Percentiles rank a stretch among this genome's conserved stretches.
These are phyloP conservation scores for Talaromyces thailandensis DNA, from an alignment of 495 filamentous ascomycete species.

Conservation along the genomic window DNA sequence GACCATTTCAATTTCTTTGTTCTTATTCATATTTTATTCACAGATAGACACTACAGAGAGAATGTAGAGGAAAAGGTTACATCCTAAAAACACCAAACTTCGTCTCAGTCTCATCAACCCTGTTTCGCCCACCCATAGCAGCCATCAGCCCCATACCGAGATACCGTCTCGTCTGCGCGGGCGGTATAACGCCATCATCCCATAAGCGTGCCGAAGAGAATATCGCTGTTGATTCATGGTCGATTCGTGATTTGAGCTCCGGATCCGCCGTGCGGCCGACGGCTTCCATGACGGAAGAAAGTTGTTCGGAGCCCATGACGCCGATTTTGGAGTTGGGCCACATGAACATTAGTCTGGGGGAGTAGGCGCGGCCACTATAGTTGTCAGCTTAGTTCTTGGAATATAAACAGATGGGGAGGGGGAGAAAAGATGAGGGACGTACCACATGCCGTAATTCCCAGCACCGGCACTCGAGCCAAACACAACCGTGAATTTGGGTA, in stretches of 20 bases:
- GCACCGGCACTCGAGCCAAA: constrained; percentile 73
- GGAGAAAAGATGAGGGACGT: constrained; percentile 17
- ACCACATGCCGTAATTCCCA: constrained; percentile 79
- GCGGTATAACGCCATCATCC: constrained; percentile 94
- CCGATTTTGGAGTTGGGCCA: constrained; percentile 95
- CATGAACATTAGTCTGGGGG: constrained; percentile 86
- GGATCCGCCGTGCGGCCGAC: constrained; percentile 81
- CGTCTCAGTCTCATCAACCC: constrained; percentile 50
- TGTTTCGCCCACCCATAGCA: constrained; percentile 58
- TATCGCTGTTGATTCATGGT: constrained; percentile 79
- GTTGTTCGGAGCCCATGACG: constrained; percentile 94
- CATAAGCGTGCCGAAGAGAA: constrained; percentile 86
- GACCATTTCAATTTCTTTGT: constrained; percentile 3
- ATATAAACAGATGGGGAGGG: too few relatives aligned
- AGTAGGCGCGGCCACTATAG: constrained; percentile 82
- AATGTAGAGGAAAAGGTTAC: constrained; percentile 33
- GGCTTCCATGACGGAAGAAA: constrained; percentile 87
- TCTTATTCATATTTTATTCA: background rate
- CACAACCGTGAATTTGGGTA: constrained; percentile 95
- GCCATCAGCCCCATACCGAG: constrained; percentile 75
- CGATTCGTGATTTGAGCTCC: constrained; percentile 74
- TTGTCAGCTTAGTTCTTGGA: background rate
- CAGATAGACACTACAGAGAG: background rate
- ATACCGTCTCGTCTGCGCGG: constrained; percentile 75
- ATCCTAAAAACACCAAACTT: constrained; percentile 96